Conservation (phyloP, 352 stramenopile species). For the Phytophthora sp. region DNA sequence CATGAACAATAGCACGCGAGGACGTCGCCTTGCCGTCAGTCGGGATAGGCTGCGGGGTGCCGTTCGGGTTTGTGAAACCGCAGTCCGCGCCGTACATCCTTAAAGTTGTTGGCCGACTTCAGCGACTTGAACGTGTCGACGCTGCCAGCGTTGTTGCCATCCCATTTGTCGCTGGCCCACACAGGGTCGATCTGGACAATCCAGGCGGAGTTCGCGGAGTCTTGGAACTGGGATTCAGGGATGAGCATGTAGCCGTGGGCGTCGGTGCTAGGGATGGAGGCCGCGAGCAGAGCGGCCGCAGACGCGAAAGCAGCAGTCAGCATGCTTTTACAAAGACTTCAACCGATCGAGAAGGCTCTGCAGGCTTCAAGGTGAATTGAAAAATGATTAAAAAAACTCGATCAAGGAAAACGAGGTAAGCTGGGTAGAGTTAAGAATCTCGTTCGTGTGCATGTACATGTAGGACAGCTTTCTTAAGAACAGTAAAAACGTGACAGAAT, state of each 20-base stretch:
- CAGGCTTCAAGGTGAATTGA: no score
- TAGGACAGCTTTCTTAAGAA: no score
- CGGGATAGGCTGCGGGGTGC: not conserved
- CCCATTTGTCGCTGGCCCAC: slow-evolving; percentile 6
- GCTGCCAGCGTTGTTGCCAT: not conserved
- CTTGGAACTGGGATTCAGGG: slow-evolving; percentile 3
- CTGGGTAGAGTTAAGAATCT: no score
- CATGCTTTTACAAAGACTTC: no score
- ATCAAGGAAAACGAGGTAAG: no score
- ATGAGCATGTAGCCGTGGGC: slow-evolving; percentile 20
- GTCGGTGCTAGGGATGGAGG: not conserved
- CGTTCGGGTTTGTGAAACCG: slow-evolving; percentile 14
- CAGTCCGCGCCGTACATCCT: slow-evolving; percentile 16
- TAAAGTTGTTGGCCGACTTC: slow-evolving; percentile 1
- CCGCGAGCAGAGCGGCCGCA: not conserved
- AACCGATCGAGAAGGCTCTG: no score
- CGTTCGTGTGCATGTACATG: no score
- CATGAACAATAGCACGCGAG: slow-evolving; percentile 11
- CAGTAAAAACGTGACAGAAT: no score
- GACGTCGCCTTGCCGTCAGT: slow-evolving; percentile 12
- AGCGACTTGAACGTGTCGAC: not conserved
- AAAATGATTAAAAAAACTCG: no score
- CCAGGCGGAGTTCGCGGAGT: slow-evolving; percentile 9
- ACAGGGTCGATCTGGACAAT: slow-evolving; percentile 13
- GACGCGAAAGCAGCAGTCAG: not conserved